Percentiles rank a stretch among this genome's conserved stretches.
These are phyloP conservation scores for Saturnispora zaruensis DNA, from an alignment of 805 yeast species.

Conservation along the genomic window DNA sequence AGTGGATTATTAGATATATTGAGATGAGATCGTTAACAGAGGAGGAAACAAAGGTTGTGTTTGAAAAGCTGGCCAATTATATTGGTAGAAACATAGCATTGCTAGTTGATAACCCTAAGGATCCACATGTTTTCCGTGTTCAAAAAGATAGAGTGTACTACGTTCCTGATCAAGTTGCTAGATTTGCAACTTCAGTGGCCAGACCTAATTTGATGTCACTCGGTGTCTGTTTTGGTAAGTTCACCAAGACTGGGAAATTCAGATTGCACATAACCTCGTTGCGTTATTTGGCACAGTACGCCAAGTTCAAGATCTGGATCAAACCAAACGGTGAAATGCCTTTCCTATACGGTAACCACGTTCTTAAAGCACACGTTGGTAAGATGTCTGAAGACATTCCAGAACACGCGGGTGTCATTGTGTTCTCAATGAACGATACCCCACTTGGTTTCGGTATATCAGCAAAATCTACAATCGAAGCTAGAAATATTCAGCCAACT, in stretches of 20 bases:
- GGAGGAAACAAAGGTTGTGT: conserved; percentile 92
- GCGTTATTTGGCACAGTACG: conserved; percentile 72
- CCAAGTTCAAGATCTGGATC: conserved; percentile 93
- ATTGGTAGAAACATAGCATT: conserved; percentile 92
- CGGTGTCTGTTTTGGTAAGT: conserved; percentile 91
- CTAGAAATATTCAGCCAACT: conserved; percentile 83
- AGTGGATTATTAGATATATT: background rate
- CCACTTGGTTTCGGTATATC: conserved; percentile 95
- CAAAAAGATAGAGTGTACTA: conserved; percentile 97
- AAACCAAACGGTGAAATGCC: conserved; percentile 99
- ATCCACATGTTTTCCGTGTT: conserved; percentile 89
- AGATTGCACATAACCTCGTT: conserved; percentile 90
- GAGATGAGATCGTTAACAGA: conserved; percentile 91
- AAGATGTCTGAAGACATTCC: conserved; percentile 96
- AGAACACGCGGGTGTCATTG: conserved; percentile 92
- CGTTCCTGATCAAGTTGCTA: conserved; percentile 73
- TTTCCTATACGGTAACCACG: conserved; percentile 91
- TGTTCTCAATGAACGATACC: conserved; percentile 83
- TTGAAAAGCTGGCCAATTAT: conserved; percentile 92
- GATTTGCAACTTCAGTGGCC: conserved; percentile 83
- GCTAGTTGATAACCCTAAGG: conserved; percentile 74
- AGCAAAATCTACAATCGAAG: conserved; percentile 84
- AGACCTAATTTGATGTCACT: conserved; percentile 85
- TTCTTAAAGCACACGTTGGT: conserved; percentile 92
- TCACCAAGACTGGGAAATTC: conserved; percentile 96